Evolutionary conservation across 148 eudicot species (phyloP), one percentile per base, ranked within the genome.

Genomic region (Nyssa sinensis): DNA sequence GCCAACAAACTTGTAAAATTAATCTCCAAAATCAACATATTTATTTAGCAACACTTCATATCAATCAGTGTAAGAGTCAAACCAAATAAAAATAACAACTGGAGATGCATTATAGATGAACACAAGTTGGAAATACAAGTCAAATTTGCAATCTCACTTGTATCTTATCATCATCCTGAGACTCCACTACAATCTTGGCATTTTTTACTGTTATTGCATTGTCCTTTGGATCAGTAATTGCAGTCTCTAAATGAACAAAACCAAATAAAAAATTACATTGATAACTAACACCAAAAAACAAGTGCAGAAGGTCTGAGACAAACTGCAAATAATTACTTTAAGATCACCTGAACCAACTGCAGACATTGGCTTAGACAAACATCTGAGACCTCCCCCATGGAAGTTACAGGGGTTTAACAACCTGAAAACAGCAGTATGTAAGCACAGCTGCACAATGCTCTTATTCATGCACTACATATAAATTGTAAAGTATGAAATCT

Each of bases 111-210:
- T 25, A 19, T 25, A 34, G 13, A 41, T 44, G 23, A 58, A 28
- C 25, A 51, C 23, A 31, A 47, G 27, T 44, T 16, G 1, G 35
- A 23, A 65, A 58, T 5, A 62, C 25, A 62, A 81, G 23, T 27
- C 33, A 33, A 55, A 73, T 65, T 69, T 57, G 25, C 13, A 41
- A 53, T 67, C 90, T 78, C 70, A 92, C 97, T 77, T 88, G 86
- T 62, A 90, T 84, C 86, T 81, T 80, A 24, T 83, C 86, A 64
- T 81, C 83, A 70, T 90, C 93, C 70, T 77, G 79, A 70, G 89
- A 86, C 78, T 86, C 94, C 74, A 92, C 84, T n/a, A 72, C 80
- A 76, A 87, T 79, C 73, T 90, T 84, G 62, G 84, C 84, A 55
- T 76, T 76, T 79, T 83, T 87, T 60, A 92, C 66, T 32, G 41